Percentiles rank a stretch among this genome's conserved stretches.
Conservation (phyloP, 2,329 filamentous ascomycete genomes). For the Sclerotinia minor region DNA sequence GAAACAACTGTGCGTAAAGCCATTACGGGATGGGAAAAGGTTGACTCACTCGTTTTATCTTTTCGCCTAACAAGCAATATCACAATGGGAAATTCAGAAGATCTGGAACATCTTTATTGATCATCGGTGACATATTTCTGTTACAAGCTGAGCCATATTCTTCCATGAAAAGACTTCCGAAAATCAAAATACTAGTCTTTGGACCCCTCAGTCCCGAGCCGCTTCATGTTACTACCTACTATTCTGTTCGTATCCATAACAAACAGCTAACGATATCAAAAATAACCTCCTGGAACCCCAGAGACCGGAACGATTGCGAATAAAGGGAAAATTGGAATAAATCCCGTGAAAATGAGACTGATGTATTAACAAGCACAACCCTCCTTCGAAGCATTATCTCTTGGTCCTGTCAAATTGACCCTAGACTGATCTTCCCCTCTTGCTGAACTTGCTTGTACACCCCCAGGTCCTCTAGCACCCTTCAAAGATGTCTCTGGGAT, state of each 20-base stretch:
- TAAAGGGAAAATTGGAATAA: slow-evolving; percentile 26
- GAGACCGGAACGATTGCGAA: slow-evolving; percentile 28
- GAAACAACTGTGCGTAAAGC: slow-evolving; percentile 20
- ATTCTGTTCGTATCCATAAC: slow-evolving; percentile 34
- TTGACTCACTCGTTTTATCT: slow-evolving; percentile 17
- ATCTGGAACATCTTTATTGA: slow-evolving; percentile 1
- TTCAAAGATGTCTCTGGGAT: slow-evolving; percentile 97
- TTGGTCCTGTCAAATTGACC: slow-evolving; percentile 77
- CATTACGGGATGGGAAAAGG: background rate
- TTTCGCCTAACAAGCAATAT: background rate
- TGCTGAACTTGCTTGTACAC: slow-evolving; percentile 54
- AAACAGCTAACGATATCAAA: slow-evolving; percentile 31
- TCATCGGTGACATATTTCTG: slow-evolving; percentile 14
- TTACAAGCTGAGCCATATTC: slow-evolving; percentile 13
- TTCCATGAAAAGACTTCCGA: background rate
- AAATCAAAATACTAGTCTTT: slow-evolving; percentile 10
- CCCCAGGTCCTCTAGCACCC: slow-evolving; percentile 72
- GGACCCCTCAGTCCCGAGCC: background rate
- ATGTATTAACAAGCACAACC: slow-evolving; percentile 76
- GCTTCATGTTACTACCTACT: slow-evolving; percentile 15
- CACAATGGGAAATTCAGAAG: background rate
- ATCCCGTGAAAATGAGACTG: slow-evolving; percentile 27
- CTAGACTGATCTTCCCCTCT: slow-evolving; percentile 68
- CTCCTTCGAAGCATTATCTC: slow-evolving; percentile 78
- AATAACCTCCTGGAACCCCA: slow-evolving; percentile 32